These are phyloP conservation scores for Aspergillus conjunctus DNA, from an alignment of 495 filamentous ascomycete species.

Conservation along the genomic window DNA sequence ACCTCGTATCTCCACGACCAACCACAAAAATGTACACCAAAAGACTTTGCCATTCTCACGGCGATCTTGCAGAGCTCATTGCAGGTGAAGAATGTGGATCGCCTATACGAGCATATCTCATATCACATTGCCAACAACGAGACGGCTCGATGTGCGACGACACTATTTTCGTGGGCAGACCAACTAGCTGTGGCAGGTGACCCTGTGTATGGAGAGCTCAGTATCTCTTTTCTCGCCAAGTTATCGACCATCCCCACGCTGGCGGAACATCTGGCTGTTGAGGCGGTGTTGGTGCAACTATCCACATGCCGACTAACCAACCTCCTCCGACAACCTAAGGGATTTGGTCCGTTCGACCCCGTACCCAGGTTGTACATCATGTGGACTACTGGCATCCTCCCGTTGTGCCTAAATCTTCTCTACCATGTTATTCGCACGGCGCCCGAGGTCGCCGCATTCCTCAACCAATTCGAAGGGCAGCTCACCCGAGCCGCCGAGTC, in stretches of 20 bases:
- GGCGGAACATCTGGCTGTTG: conserved; percentile 85
- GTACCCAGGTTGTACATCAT: conserved; percentile 68
- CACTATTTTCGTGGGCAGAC: conserved; percentile 94
- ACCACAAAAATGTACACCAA: conserved; percentile 55
- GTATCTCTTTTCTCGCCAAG: conserved; percentile 83
- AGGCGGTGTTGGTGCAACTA: conserved; percentile 76
- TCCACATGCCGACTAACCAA: conserved; percentile 73
- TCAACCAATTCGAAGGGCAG: conserved; percentile 80
- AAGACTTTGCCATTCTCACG: conserved; percentile 86
- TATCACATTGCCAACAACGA: conserved; percentile 63
- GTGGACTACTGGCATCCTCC: conserved; percentile 86
- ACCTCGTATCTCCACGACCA: conserved; percentile 70
- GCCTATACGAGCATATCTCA: conserved; percentile 60
- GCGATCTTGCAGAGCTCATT: conserved; percentile 82
- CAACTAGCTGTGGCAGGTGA: conserved; percentile 69
- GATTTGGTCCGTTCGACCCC: conserved; percentile 69
- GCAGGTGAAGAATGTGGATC: conserved; percentile 56
- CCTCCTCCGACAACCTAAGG: conserved; percentile 65
- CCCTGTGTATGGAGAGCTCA: conserved; percentile 91
- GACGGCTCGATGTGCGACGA: conserved; percentile 76
- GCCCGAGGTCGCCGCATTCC: conserved; percentile 79
- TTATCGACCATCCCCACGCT: conserved; percentile 78
- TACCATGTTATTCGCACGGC: conserved; percentile 76
- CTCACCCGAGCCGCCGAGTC: conserved; percentile 63
- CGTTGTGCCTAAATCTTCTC: conserved; percentile 87